phyloP scores from a whole-genome alignment of 805 yeast genomes.

The Saccharomycopsis capsularis region DNA sequence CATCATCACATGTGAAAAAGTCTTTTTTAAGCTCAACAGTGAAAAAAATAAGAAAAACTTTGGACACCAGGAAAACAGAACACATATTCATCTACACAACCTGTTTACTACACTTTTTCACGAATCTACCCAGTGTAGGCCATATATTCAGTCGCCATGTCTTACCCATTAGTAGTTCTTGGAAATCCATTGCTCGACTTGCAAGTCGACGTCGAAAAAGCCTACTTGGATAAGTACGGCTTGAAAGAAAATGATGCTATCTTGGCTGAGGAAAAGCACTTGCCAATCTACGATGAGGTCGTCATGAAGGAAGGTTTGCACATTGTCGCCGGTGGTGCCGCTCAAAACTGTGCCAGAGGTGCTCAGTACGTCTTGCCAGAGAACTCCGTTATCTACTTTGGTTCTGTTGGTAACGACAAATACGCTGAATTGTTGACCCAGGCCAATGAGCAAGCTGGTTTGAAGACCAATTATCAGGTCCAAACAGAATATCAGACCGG shows the following conservation, averaged over 20 bases:
- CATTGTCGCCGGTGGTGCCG: constrained; percentile 97
- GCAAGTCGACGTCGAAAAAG: constrained; percentile 66
- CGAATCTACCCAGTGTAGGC: too few species aligned
- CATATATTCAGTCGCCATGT: too few species aligned
- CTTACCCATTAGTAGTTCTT: constrained; percentile 69
- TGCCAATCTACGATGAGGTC: constrained; percentile 80
- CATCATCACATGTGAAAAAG: too few species aligned
- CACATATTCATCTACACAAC: neutral
- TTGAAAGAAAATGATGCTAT: constrained; percentile 93
- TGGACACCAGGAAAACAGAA: neutral
- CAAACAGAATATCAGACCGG: constrained; percentile 80
- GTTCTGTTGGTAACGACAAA: constrained; percentile 91
- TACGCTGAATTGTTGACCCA: constrained; percentile 71
- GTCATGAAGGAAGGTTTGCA: constrained; percentile 52
- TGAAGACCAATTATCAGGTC: constrained; percentile 76
- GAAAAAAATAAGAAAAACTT: neutral
- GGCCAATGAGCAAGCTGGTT: constrained; percentile 87
- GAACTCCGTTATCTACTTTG: constrained; percentile 83
- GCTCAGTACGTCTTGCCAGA: constrained; percentile 87
- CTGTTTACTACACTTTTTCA: neutral
- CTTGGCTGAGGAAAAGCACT: constrained; percentile 73
- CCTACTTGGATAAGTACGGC: constrained; percentile 69
- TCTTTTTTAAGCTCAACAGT: neutral
- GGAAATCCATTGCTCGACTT: constrained; percentile 91
- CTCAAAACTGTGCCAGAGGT: constrained; percentile 98